phyloP scores from a whole-genome alignment of 2,329 filamentous ascomycete species.

The Tolypocladium album region DNA sequence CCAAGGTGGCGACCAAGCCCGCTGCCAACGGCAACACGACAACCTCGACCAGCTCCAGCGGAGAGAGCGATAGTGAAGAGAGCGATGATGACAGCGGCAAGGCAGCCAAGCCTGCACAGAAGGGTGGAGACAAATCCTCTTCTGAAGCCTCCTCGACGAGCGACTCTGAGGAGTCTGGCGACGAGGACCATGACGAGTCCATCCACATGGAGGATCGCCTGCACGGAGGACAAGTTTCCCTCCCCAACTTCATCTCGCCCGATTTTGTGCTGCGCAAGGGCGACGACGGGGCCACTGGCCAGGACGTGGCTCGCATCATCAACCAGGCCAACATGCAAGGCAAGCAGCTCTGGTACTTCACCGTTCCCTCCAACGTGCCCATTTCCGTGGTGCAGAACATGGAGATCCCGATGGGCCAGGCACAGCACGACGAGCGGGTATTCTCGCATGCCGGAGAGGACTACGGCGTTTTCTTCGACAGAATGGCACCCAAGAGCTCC shows the following conservation, averaged over 20 bases:
- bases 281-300: constrained; percentile 23
- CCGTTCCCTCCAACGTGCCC: constrained; percentile 58
- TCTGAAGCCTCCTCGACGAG: constrained; percentile 6
- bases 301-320: constrained; percentile 44
- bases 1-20: constrained; percentile 10
- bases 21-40: constrained; percentile 8
- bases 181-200: constrained; percentile 26
- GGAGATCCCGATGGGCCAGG: constrained; percentile 46
- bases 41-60: constrained; percentile 12
- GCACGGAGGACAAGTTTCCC: constrained; percentile 21
- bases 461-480: constrained; percentile 49
- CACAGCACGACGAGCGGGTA: constrained; percentile 39
- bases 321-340: constrained; percentile 48
- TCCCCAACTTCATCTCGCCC: constrained; percentile 35
- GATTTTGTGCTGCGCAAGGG: constrained; percentile 44
- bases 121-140: background rate
- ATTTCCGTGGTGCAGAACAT: constrained; percentile 56
- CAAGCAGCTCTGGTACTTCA: constrained; percentile 76
- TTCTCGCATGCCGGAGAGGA: constrained; percentile 53
- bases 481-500: constrained; percentile 34
- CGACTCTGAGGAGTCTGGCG: constrained; percentile 16
- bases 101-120: background rate
- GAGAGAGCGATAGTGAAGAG: constrained; percentile 1
- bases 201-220: constrained; percentile 25
- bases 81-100: background rate